A percentile compares a stretch with the other conserved stretches of the same genome.
phyloP scores from a whole-genome alignment of 305 asterid genomes.

The Withania somnifera region DNA sequence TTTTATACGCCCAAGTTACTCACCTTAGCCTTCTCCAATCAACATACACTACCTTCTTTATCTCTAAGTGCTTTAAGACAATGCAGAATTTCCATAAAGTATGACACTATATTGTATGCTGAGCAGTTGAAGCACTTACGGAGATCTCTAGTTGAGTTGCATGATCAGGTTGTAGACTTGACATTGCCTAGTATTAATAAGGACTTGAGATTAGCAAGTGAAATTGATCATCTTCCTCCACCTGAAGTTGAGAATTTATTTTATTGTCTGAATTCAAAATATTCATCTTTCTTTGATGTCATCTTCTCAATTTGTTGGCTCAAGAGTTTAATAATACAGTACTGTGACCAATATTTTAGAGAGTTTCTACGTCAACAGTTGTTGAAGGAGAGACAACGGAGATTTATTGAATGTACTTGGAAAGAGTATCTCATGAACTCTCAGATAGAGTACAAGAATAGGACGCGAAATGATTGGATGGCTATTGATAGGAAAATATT shows the following conservation, averaged over 20 bases:
- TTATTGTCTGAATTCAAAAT: background rate
- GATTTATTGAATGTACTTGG: background rate
- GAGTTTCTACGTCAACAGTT: background rate
- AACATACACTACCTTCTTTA: background rate
- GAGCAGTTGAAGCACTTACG: background rate
- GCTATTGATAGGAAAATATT: background rate
- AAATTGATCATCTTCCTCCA: background rate
- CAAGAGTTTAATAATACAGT: background rate
- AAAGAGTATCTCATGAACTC: background rate
- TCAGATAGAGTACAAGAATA: background rate
- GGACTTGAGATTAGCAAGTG: background rate
- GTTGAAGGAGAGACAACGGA: background rate
- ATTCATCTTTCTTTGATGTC: background rate
- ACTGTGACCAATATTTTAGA: background rate
- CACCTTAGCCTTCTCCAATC: background rate
- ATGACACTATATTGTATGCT: background rate
- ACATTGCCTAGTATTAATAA: background rate
- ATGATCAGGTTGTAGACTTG: background rate
- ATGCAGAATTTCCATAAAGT: background rate
- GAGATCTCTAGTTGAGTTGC: background rate
- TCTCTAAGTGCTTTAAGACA: background rate
- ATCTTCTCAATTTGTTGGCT: background rate
- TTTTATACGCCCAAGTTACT: background rate
- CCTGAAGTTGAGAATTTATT: background rate
- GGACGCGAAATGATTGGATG: background rate